Conservation (phyloP, 805 yeast species). For the Metahyphopichia silvanorum region DNA sequence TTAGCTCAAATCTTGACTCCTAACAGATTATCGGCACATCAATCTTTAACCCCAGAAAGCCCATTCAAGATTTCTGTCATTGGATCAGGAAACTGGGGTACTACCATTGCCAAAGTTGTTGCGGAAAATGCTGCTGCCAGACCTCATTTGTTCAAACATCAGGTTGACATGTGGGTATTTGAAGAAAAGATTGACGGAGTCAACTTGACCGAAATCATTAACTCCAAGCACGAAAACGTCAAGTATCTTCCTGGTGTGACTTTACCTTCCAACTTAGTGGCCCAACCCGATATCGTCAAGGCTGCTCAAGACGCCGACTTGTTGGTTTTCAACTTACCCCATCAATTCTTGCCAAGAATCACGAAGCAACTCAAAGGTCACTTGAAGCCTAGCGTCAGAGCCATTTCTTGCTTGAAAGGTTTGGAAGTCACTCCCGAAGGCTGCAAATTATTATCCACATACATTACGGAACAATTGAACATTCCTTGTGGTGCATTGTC, state of each 20-base stretch:
- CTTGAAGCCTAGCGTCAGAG: conserved; percentile 35
- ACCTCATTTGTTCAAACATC: conserved; percentile 34
- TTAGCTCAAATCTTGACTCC: conserved; percentile 13
- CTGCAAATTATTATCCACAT: conserved; percentile 41
- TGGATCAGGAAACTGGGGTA: conserved; percentile 49
- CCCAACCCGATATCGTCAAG: conserved; percentile 36
- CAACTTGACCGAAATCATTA: conserved; percentile 43
- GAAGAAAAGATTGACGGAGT: conserved; percentile 39
- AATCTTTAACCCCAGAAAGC: conserved; percentile 6
- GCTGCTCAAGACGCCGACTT: conserved; percentile 41
- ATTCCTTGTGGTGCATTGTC: conserved; percentile 43
- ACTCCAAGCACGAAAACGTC: conserved; percentile 41
- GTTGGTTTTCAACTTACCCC: conserved; percentile 43
- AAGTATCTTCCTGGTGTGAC: conserved; percentile 42
- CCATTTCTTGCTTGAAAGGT: conserved; percentile 45
- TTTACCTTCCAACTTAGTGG: conserved; percentile 39
- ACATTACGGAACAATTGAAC: conserved; percentile 42
- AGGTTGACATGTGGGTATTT: conserved; percentile 46
- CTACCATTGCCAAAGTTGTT: conserved; percentile 43
- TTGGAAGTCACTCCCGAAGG: conserved; percentile 42
- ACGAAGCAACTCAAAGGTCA: conserved; percentile 39
- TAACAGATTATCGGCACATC: conserved; percentile 6
- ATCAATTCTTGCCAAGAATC: conserved; percentile 40
- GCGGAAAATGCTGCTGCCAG: conserved; percentile 41
- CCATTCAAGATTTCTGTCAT: conserved; percentile 40